Percentiles rank a stretch among this genome's conserved stretches.
phyloP scores from a whole-genome alignment of 208 protist genomes.

The Phytomonas sp. region DNA sequence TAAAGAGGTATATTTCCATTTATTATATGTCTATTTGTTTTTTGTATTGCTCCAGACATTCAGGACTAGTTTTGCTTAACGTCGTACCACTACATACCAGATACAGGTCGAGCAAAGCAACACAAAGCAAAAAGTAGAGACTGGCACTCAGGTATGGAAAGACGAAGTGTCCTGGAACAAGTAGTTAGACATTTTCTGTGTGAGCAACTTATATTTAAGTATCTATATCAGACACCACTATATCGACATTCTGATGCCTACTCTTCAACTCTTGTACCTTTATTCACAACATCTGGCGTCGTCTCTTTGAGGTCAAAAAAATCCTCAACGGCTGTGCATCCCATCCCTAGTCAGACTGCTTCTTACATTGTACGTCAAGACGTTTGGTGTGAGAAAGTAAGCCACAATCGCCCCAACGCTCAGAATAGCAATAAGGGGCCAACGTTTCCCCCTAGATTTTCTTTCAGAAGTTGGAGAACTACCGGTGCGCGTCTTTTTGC shows the following conservation, averaged over 20 bases:
- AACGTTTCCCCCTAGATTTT: not conserved
- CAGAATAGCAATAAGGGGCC: not conserved
- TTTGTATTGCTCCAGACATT: constrained; percentile 15
- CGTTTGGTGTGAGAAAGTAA: no score
- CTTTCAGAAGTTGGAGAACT: not conserved
- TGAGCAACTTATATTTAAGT: not conserved
- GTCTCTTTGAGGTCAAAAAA: not conserved
- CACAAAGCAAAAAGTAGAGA: not conserved
- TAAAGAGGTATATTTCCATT: constrained; percentile 9
- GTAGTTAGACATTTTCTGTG: constrained; percentile 3
- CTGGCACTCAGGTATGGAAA: not conserved
- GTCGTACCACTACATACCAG: not conserved
- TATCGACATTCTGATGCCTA: not conserved
- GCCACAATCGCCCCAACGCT: not conserved
- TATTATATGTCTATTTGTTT: constrained; percentile 12
- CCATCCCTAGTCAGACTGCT: not conserved
- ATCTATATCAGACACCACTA: not conserved
- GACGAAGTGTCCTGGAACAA: not conserved
- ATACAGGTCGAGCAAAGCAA: not conserved
- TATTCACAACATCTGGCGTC: not conserved
- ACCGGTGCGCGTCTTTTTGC: not conserved
- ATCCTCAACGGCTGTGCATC: not conserved
- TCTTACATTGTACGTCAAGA: no score
- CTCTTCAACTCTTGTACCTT: not conserved
- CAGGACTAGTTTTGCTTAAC: not conserved